A percentile compares a stretch with the other conserved stretches of the same genome.
phyloP scores from a whole-genome alignment of 192 early-diverging fungal species.

The Linnemannia hyalina region DNA sequence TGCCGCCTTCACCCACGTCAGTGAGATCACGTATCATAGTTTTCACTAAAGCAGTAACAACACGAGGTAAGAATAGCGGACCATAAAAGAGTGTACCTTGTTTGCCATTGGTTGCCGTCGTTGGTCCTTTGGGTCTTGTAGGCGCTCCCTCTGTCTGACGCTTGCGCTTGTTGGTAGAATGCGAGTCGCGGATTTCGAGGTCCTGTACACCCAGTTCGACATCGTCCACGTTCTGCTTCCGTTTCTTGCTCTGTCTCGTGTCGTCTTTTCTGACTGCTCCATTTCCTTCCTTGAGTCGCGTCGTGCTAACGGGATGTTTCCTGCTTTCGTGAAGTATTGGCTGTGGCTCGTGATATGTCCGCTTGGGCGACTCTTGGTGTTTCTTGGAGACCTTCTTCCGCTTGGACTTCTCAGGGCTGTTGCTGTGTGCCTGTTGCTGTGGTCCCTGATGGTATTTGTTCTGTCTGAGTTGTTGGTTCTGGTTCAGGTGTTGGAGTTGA shows the following conservation, averaged over 20 bases:
- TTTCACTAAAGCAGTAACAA: neutral
- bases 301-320: neutral
- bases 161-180: neutral
- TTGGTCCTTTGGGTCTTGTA: neutral
- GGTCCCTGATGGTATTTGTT: neutral
- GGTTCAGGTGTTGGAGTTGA: neutral
- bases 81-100: slow-evolving; percentile 2
- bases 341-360: neutral
- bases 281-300: neutral
- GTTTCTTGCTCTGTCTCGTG: neutral
- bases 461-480: neutral
- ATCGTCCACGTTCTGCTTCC: neutral
- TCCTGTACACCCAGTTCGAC: slow-evolving; percentile 23
- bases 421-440: neutral
- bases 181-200: slow-evolving; percentile 15
- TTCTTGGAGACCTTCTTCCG: neutral
- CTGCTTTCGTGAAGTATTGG: neutral
- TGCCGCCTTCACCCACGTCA: slow-evolving; percentile 32
- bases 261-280: neutral
- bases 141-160: neutral
- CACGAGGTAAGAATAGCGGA: neutral
- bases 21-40: slow-evolving; percentile 7
- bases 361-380: neutral
- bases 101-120: neutral
- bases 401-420: neutral